Percentiles rank a stretch among this genome's conserved stretches.
Conservation (phyloP, 2,329 filamentous ascomycete species). For the Trichoderma koningii region DNA sequence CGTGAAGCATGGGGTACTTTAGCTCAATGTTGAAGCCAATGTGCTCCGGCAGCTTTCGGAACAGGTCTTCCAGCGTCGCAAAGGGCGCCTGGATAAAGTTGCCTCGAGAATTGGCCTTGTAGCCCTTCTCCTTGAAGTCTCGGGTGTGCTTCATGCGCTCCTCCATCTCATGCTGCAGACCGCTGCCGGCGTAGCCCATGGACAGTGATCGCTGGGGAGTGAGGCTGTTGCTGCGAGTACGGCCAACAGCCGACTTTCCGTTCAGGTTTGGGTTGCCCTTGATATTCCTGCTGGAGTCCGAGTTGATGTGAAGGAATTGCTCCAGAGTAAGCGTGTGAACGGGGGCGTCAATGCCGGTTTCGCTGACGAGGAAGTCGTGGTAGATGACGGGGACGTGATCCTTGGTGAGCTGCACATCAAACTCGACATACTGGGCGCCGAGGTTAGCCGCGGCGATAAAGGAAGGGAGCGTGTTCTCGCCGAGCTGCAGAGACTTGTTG, state of each 20-base stretch:
- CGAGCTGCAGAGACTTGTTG: slow-evolving; percentile 86
- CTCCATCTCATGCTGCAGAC: slow-evolving; percentile 47
- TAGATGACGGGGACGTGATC: slow-evolving; percentile 98
- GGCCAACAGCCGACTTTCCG: slow-evolving; percentile 20
- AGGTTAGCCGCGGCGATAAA: slow-evolving; percentile 96
- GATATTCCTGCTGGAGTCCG: slow-evolving; percentile 46
- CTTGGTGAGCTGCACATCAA: slow-evolving; percentile 97
- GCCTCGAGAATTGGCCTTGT: slow-evolving; percentile 91
- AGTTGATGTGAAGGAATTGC: slow-evolving; percentile 88
- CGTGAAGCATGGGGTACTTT: slow-evolving; percentile 98
- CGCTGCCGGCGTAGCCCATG: slow-evolving; percentile 52
- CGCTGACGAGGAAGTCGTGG: slow-evolving; percentile 96
- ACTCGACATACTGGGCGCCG: slow-evolving; percentile 74
- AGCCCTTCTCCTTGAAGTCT: slow-evolving; percentile 92
- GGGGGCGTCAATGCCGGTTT: slow-evolving; percentile 94
- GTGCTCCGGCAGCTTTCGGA: slow-evolving; percentile 75
- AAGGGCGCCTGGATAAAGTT: slow-evolving; percentile 96
- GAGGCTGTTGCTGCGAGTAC: slow-evolving; percentile 44
- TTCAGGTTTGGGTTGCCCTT: slow-evolving; percentile 25
- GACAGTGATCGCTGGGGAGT: slow-evolving; percentile 56
- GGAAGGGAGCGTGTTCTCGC: slow-evolving; percentile 92
- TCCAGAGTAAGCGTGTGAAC: slow-evolving; percentile 94
- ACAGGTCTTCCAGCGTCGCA: slow-evolving; percentile 91
- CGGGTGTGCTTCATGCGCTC: slow-evolving; percentile 97
- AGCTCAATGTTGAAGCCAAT: slow-evolving; percentile 99